Base-by-base conservation (phyloP, 768 basidiomycete genomes). In the Pholiota molesta region DNA sequence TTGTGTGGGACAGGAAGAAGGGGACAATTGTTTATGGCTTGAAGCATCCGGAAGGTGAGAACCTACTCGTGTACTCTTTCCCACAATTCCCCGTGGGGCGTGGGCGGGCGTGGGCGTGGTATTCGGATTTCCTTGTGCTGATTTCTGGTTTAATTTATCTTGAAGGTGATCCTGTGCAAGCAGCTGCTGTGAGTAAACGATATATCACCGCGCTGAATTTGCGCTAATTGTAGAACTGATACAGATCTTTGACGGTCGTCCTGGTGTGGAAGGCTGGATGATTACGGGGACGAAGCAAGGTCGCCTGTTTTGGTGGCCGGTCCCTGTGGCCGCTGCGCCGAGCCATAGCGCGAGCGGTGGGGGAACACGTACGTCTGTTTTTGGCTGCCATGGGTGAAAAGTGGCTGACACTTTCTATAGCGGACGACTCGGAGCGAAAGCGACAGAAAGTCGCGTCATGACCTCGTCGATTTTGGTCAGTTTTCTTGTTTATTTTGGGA, bases 1-100 rank as follows among this genome's bases (percentile, higher is more conserved):
- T 89, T 40, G 82, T 86, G 33, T 90, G 89, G 88, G 86, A 90
- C 66, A 80, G 76, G 69, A 77, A 76, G 69, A 83, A 79, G 59
- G 83, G 79, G 11, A 74, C 74, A 2, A 72, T 88, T 26, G 77
- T 87, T 14, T 86, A 84, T 71, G 88, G 84, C 31, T 69, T 90
- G 65, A 83, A 86, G 64, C 86, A 89, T 65, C 79, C 80, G 14
- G 83, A 86, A 65, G 82, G 87, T 88, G 69, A 66, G 81, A 66
- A 47, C 35, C 16, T 52, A 47, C 19, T 44, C 19, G 19, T 16
- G 2, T 37, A 37, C 35, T 5, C 35, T 44, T 44, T 64, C 47
- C n/a, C 60, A 49, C 58, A 26, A 66, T 62, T 19, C 21, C 14
- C n/a, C 59, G 10, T 52, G 59, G 10, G 10, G 5, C 26, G 31